phyloP scores from a whole-genome alignment of 768 basidiomycete genomes.

The Ramaria sp. region DNA sequence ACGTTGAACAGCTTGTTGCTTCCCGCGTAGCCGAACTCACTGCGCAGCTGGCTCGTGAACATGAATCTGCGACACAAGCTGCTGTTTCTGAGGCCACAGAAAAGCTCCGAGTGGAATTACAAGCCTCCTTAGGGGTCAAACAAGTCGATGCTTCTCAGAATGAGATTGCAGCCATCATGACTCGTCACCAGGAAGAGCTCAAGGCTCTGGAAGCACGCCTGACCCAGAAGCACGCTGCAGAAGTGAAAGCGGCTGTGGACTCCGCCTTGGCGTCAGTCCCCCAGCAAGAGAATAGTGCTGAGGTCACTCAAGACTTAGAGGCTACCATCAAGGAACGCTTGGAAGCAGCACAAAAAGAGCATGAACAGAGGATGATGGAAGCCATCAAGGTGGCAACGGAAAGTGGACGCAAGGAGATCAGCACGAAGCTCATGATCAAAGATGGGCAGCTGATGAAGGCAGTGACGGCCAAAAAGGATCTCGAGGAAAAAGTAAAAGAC shows the following conservation, averaged over 20 bases:
- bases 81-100: conserved; percentile 48
- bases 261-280: conserved; percentile 29
- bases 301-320: conserved; percentile 16
- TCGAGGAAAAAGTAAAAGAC: conserved; percentile 48
- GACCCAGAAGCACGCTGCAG: conserved; percentile 25
- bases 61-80: conserved; percentile 17
- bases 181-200: conserved; percentile 52
- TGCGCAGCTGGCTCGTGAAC: conserved; percentile 25
- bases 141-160: conserved; percentile 16
- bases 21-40: conserved; percentile 32
- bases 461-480: conserved; percentile 14
- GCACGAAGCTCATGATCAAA: conserved; percentile 54
- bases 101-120: conserved; percentile 39
- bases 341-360: conserved; percentile 35
- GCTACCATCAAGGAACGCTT: conserved; percentile 38
- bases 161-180: conserved; percentile 28
- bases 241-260: conserved; percentile 28
- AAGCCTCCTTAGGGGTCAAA: conserved; percentile 4
- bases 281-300: conserved; percentile 21
- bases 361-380: conserved; percentile 35
- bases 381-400: conserved; percentile 60
- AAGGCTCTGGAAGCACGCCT: conserved; percentile 42
- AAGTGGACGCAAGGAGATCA: conserved; percentile 53
- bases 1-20: conserved; percentile 40
- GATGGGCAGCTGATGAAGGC: conserved; percentile 55